These are phyloP conservation scores for Capsicum baccatum DNA, from an alignment of 257 asterid genomes.

Conservation along the genomic window DNA sequence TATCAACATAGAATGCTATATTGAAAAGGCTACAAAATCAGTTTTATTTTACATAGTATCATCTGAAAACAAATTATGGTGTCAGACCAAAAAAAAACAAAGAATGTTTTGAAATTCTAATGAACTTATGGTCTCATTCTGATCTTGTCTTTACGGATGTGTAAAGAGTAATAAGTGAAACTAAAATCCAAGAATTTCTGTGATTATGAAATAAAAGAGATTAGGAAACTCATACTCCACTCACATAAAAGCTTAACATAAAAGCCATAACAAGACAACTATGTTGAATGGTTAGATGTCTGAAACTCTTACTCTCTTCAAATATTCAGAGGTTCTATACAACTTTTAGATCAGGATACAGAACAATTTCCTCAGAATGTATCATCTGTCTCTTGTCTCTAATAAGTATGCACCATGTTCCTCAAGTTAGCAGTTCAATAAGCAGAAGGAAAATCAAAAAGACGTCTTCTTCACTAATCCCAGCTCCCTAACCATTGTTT, in stretches of 20 bases:
- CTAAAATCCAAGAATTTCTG: background rate
- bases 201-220: background rate
- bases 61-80: conserved; percentile 19
- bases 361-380: background rate
- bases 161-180: conserved; percentile 11
- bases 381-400: background rate
- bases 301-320: background rate
- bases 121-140: background rate
- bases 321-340: background rate
- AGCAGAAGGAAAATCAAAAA: background rate
- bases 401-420: background rate
- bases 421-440: conserved; percentile 23
- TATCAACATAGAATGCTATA: conserved; percentile 80
- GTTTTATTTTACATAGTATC: conserved; percentile 24
- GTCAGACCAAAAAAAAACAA: background rate
- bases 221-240: background rate
- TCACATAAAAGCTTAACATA: conserved; percentile 2
- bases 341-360: background rate
- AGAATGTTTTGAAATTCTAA: background rate
- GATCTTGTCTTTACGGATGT: background rate
- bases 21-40: conserved; percentile 30
- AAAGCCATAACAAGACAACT: background rate
- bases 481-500: background rate
- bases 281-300: background rate
- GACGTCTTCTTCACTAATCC: background rate